These are phyloP conservation scores for Vitellaria paradoxa DNA, from an alignment of 179 eudicot genomes.

Conservation along the genomic window DNA sequence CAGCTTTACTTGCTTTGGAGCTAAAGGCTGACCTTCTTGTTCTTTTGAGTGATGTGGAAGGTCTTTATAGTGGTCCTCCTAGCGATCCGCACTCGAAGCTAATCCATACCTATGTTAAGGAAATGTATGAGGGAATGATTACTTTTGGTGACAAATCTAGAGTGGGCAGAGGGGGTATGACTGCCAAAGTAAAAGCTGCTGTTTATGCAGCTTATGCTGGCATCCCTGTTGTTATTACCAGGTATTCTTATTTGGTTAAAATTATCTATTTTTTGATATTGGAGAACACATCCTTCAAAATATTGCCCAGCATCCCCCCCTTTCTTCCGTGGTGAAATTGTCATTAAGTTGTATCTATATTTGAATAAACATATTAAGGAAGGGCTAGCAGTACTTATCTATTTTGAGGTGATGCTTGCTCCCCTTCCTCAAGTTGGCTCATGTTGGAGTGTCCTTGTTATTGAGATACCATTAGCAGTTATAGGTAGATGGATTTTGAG, in stretches of 20 bases:
- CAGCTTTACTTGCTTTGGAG: slow-evolving; percentile 90
- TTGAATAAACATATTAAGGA: neutral
- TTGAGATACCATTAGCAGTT: neutral
- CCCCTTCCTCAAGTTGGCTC: neutral
- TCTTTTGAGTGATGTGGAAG: slow-evolving; percentile 97
- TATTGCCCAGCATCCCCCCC: neutral
- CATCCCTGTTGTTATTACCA: slow-evolving; percentile 90
- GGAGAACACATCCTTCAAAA: neutral
- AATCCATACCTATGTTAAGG: slow-evolving; percentile 78
- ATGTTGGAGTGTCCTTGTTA: neutral
- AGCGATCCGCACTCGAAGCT: slow-evolving; percentile 83
- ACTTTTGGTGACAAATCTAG: slow-evolving; percentile 98
- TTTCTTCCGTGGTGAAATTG: neutral
- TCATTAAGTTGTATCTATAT: neutral
- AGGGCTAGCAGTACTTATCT: neutral
- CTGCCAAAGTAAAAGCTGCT: slow-evolving; percentile 97
- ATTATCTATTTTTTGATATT: neutral
- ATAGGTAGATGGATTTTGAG: neutral
- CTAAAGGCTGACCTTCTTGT: slow-evolving; percentile 93
- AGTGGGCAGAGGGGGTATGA: slow-evolving; percentile 98
- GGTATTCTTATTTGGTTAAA: slow-evolving; percentile 37
- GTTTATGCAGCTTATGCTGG: slow-evolving; percentile 81
- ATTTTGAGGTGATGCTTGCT: neutral
- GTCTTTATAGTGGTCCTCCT: slow-evolving; percentile 95
- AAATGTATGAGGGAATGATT: slow-evolving; percentile 66